A percentile compares a stretch with the other conserved stretches of the same genome.
These are phyloP conservation scores for Kickxella alabastrina DNA, from an alignment of 192 early-diverging fungal genomes.

Conservation along the genomic window DNA sequence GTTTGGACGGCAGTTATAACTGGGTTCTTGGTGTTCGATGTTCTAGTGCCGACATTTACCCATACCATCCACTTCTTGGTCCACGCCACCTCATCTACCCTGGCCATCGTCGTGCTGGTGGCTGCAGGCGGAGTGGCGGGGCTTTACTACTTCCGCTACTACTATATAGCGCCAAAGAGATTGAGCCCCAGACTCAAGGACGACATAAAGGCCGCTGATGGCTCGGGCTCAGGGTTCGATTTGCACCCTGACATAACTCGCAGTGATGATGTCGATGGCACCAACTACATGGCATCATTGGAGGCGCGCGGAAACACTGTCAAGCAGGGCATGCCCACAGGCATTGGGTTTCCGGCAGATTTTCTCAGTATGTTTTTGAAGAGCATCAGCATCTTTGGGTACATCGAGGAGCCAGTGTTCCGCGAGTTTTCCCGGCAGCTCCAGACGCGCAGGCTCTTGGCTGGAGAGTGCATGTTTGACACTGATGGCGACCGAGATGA, in stretches of 20 bases:
- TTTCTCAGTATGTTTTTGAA: slow-evolving; percentile 55
- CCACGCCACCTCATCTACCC: slow-evolving; percentile 19
- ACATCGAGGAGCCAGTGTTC: slow-evolving; percentile 93
- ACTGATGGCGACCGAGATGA: slow-evolving; percentile 58
- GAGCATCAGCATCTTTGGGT: slow-evolving; percentile 93
- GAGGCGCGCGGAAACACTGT: slow-evolving; percentile 25
- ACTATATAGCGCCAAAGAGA: slow-evolving; percentile 30
- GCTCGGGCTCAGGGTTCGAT: slow-evolving; percentile 28
- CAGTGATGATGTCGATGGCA: slow-evolving; percentile 27
- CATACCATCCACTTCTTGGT: slow-evolving; percentile 4
- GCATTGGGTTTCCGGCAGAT: slow-evolving; percentile 40
- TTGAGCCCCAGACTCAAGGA: slow-evolving; percentile 3
- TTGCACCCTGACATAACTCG: slow-evolving; percentile 38
- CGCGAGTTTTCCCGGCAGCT: slow-evolving; percentile 90
- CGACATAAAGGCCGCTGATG: slow-evolving; percentile 8
- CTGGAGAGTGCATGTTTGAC: slow-evolving; percentile 76
- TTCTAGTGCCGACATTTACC: slow-evolving; percentile 8
- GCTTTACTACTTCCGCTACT: slow-evolving; percentile 46
- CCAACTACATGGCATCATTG: slow-evolving; percentile 31
- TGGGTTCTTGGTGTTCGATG: slow-evolving; percentile 16
- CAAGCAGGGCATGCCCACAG: not conserved
- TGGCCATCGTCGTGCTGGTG: not conserved
- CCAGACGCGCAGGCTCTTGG: slow-evolving; percentile 69
- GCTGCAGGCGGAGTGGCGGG: slow-evolving; percentile 10
- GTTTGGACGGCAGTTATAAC: slow-evolving; percentile 7